Evolutionary conservation across 805 yeast genomes (phyloP), one percentile per base, ranked within the genome.

Genomic region (Tetrapisispora taiwanensis): DNA sequence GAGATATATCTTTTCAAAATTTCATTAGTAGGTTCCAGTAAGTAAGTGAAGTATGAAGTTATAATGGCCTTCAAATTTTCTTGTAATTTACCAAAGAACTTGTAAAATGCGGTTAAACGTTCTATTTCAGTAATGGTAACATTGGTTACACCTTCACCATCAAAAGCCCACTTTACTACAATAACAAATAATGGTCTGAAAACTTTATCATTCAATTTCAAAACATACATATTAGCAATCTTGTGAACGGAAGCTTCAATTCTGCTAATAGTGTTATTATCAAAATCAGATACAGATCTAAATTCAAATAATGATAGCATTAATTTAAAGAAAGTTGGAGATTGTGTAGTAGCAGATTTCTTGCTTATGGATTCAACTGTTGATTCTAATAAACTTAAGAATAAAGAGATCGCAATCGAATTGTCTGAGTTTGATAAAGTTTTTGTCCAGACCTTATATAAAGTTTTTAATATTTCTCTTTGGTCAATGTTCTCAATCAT

Each of bases 151-250:
- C 84, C 88, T 62, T 82, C 94, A 46, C 88, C 95, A 49, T 80
- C 84, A 54, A 85, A 75, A 2, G 96, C 94, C 98, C 98, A 92
- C 60, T 88, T 78, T 12, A 84, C 88, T 53, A 87, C 70, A 22
- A 81, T 71, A 7, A 89, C 90, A 66, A 92, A 92, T 58, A 86
- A 69, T 17, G 98, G 98, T 59, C 97, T 78, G 73, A 92, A 92
- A 19, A 81, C 76, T 67, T 86, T 87, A 62, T 92, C 98, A 60
- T 92, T 92, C 66, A 92, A 74, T 65, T 90, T 89, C 81, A 92
- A 74, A 17, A 90, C 94, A 52, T 79, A 81, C 20, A 70, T 70
- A 51, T 90, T 77, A 18, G 84, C 89, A 59, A 88, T 76, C 32
- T 74, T 69, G 54, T 84, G 82, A 58, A 83, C 76, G 10, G 82